These are phyloP conservation scores for Rhodocollybia butyracea DNA, from an alignment of 768 basidiomycete genomes.

Conservation along the genomic window DNA sequence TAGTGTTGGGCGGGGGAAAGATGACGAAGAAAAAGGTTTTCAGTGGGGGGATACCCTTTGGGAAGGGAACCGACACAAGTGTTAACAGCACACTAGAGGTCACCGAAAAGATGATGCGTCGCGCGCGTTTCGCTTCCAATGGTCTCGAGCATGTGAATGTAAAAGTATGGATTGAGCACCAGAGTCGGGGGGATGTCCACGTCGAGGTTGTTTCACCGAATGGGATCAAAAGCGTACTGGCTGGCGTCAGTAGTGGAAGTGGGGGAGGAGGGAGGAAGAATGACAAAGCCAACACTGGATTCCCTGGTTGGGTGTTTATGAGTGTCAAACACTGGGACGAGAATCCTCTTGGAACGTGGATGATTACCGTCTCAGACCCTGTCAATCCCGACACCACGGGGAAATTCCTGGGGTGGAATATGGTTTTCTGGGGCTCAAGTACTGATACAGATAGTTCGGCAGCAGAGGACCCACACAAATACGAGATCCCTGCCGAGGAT, in stretches of 20 bases:
- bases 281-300: constrained; percentile 69
- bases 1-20: constrained; percentile 42
- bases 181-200: constrained; percentile 85
- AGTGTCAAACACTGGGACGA: constrained; percentile 98
- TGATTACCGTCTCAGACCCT: constrained; percentile 80
- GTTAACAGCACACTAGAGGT: constrained; percentile 62
- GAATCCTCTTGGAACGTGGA: constrained; percentile 88
- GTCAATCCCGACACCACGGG: constrained; percentile 52
- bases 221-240: constrained; percentile 83
- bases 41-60: constrained; percentile 66
- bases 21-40: constrained; percentile 53
- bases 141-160: constrained; percentile 89
- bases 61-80: constrained; percentile 59
- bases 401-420: constrained; percentile 85
- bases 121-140: constrained; percentile 68
- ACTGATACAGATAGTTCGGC: constrained; percentile 67
- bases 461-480: constrained; percentile 31
- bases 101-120: constrained; percentile 60
- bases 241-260: constrained; percentile 70
- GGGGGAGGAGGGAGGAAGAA: constrained; percentile 67
- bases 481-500: constrained; percentile 54
- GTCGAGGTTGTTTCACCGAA: constrained; percentile 84
- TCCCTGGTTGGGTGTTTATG: constrained; percentile 95
- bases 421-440: constrained; percentile 91
- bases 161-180: constrained; percentile 88